A percentile compares a stretch with the other conserved stretches of the same genome.
phyloP scores from a whole-genome alignment of 768 basidiomycete genomes.

The Brasilioporus rufonigricans region DNA sequence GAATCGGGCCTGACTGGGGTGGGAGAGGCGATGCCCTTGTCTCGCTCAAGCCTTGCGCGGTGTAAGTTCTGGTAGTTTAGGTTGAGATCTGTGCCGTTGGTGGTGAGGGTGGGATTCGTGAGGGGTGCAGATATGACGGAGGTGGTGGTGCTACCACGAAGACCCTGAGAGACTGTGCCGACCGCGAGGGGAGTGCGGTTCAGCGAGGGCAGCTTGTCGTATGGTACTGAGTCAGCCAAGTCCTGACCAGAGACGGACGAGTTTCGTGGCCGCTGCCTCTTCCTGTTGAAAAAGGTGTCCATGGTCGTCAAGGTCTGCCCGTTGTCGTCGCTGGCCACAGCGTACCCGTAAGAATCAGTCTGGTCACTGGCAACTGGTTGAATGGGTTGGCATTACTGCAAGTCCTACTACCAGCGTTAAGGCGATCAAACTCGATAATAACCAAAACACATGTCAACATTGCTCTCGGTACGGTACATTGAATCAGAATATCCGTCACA shows the following conservation, averaged over 20 bases:
- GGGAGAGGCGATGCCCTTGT: constrained; percentile 36
- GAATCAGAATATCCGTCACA: constrained; percentile 11
- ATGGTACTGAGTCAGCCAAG: constrained; percentile 69
- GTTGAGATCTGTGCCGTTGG: constrained; percentile 71
- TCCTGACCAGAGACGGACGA: constrained; percentile 61
- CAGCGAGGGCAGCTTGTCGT: constrained; percentile 58
- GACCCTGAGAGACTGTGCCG: constrained; percentile 51
- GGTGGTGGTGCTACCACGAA: constrained; percentile 37
- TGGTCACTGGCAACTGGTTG: constrained; percentile 5
- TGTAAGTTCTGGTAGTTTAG: constrained; percentile 54
- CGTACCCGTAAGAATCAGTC: constrained; percentile 4
- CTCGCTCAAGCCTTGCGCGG: constrained; percentile 52
- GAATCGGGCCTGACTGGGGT: constrained; percentile 44
- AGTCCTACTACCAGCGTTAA: not conserved
- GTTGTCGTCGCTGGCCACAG: constrained; percentile 15
- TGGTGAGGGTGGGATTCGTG: constrained; percentile 76
- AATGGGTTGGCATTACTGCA: constrained; percentile 2
- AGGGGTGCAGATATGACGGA: constrained; percentile 73
- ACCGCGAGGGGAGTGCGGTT: constrained; percentile 60
- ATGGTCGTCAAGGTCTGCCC: constrained; percentile 35
- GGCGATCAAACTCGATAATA: not conserved
- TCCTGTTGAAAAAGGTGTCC: constrained; percentile 68
- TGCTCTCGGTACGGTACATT: not conserved
- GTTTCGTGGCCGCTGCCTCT: constrained; percentile 56
- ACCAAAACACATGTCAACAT: constrained; percentile 28